Evolutionary conservation across 1,284 basidiomycete species (phyloP), one percentile per base, ranked within the genome.

Genomic region (Cryptococcus deneoformans): DNA sequence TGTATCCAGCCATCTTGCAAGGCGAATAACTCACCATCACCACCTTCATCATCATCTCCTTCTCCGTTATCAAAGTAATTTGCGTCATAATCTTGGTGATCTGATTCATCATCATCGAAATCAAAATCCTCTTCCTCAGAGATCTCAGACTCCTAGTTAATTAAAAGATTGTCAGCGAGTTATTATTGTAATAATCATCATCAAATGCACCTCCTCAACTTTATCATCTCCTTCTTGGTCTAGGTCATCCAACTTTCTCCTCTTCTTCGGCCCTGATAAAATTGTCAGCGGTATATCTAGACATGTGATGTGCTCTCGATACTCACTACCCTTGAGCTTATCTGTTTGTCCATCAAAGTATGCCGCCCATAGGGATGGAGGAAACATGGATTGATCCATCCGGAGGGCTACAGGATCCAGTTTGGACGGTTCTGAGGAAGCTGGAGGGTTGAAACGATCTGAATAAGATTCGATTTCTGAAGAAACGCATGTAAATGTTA

Each of bases 21-120:
- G 38, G 9, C 9, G 14, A 24, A 4, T 12, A 6, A 70, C 56
- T 68, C 69, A 60, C 68, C 73, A 50, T 73, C 75, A 10, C 71
- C 75, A 5, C 61, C 73, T 14, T 60, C 63, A 52, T 76, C 75
- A 46, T 76, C 76, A 46, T 77, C 76, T 5, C 71, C 74, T 64
- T 76, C 75, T 36, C 76, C 76, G 56, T 77, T 77, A 55, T 78
- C 77, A 61, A 78, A 78, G 66, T 78, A 77, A 43, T 78, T 77
- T 6, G 67, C 66, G 54, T 77, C 77, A 48, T 78, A 78, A 61
- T 78, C 77, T 57, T 73, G 72, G 62, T 78, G 75, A 65, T 77
- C 76, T 35, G 68, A 68, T 34, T 70, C 71, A 46, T 74, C 77
- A 20, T 76, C 75, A 38, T 76, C 75, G 50, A 72, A 76, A 56